Evolutionary conservation across 2,329 filamentous ascomycete species (phyloP), one percentile per base, ranked within the genome.

Genomic region (Dryadomyces quercus-mongolicae): DNA sequence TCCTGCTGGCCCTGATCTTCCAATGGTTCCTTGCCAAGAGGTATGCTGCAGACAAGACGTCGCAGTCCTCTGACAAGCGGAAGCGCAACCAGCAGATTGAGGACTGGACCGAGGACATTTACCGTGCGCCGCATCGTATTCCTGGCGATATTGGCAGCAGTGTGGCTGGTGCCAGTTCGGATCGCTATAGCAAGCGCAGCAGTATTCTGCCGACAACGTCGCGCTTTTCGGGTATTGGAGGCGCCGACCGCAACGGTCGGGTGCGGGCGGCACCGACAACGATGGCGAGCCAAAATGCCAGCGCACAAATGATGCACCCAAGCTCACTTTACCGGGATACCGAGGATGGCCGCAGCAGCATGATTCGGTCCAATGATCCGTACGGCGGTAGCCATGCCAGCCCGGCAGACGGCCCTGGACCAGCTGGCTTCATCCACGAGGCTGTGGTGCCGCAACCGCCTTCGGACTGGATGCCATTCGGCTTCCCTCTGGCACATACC

Each of bases 101-200:
- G 68, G 92, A 96, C 63, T 98, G 93, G 93, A 86, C 85, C 15
- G 88, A 97, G 60, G 93, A 98, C 65, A 98, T 98, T 62, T 97
- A 98, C 69, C 86, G 90, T 46, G 87, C 92, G 3, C 89, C 90
- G 22, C 84, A 86, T 54, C 86, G 90, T 60, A 76, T 96, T 59
- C 80, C 85, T 3, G 93, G 82, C 18, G 82, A 95, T 62, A 73
- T 85, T 45, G 79, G 81, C 56, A 85, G 81, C 63, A 84, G 80
- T 51, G 78, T 82, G 56, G 69, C 70, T 18, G 76, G 75, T 12
- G 70, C 72, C 12, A 55, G 51, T 51, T 81, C 78, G 43, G 89
- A 92, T 59, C 80, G 86, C 52, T 76, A 74, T 54, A 89, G 78
- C 77, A 95, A 92, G 73, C 85, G 92, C 60, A 80, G 76, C 58